These are phyloP conservation scores for Tubosaeta sp. DNA, from an alignment of 768 basidiomycete genomes.

Conservation along the genomic window DNA sequence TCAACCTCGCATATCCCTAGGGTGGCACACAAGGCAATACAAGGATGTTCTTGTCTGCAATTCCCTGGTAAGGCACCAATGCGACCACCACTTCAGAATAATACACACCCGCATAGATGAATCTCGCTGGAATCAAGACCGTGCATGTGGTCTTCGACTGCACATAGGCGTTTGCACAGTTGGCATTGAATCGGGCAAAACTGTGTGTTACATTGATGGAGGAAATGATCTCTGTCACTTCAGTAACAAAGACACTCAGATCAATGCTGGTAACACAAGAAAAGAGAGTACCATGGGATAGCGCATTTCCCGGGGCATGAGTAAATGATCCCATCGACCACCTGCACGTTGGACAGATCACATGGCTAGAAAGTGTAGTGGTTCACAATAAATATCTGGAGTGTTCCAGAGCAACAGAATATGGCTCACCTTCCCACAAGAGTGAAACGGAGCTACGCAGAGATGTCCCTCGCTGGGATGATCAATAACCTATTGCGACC, in stretches of 20 bases:
- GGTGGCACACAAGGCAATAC: constrained; percentile 16
- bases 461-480: constrained; percentile 48
- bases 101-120: constrained; percentile 55
- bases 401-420: too few species aligned
- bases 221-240: constrained; percentile 43
- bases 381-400: not conserved
- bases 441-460: constrained; percentile 50
- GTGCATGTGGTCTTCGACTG: constrained; percentile 47
- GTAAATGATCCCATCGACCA: constrained; percentile 30
- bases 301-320: constrained; percentile 42
- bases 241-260: too few species aligned
- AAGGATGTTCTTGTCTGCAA: constrained; percentile 34
- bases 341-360: constrained; percentile 29
- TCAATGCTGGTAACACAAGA: not conserved
- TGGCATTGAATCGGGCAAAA: constrained; percentile 31
- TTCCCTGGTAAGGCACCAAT: not conserved
- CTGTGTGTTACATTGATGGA: constrained; percentile 48
- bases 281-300: constrained; percentile 35
- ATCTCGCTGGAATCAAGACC: constrained; percentile 35
- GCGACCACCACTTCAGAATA: not conserved
- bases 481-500: constrained; percentile 36
- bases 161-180: constrained; percentile 53
- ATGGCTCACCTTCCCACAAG: constrained; percentile 48
- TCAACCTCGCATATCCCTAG: constrained; percentile 48
- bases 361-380: constrained; percentile 35